Percentiles rank a stretch among this genome's conserved stretches.
Conservation (phyloP, 192 early-diverging fungal species). For the Linnemannia elongata region DNA sequence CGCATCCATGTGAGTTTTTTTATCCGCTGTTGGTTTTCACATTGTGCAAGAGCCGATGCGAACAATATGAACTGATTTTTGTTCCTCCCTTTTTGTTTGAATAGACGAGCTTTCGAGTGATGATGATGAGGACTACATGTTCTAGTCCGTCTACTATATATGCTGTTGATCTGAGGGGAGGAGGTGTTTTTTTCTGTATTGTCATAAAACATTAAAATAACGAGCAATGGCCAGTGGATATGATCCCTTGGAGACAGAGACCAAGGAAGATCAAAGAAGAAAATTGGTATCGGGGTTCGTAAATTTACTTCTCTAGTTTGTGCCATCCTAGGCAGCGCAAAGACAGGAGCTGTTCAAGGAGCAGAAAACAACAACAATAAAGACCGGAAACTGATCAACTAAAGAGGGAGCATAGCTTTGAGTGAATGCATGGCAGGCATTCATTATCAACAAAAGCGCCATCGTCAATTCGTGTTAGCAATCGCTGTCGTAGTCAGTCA, state of each 20-base stretch:
- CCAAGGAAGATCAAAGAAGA: too few species aligned
- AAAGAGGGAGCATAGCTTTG: too few species aligned
- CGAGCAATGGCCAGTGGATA: background rate
- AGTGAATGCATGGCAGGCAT: too few species aligned
- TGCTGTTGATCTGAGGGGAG: background rate
- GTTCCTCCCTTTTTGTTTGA: background rate
- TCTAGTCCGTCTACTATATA: background rate
- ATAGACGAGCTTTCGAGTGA: conserved; percentile 9
- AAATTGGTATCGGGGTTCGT: too few species aligned
- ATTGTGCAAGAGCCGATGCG: background rate
- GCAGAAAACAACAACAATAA: too few species aligned
- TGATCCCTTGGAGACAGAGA: too few species aligned
- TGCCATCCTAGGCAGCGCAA: background rate
- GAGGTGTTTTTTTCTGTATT: background rate
- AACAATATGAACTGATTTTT: background rate
- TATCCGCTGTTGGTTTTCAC: too few species aligned
- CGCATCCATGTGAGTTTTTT: conserved; percentile 56
- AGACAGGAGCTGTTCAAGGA: background rate
- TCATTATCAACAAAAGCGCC: too few species aligned
- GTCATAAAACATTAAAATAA: background rate
- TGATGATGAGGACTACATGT: conserved; percentile 12
- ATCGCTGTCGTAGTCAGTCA: too few species aligned
- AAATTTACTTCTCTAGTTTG: too few species aligned
- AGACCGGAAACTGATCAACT: too few species aligned
- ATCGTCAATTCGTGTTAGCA: too few species aligned